Evolutionary conservation across 164 flowering plant species (phyloP).

Genomic region (Houttuynia cordata): DNA sequence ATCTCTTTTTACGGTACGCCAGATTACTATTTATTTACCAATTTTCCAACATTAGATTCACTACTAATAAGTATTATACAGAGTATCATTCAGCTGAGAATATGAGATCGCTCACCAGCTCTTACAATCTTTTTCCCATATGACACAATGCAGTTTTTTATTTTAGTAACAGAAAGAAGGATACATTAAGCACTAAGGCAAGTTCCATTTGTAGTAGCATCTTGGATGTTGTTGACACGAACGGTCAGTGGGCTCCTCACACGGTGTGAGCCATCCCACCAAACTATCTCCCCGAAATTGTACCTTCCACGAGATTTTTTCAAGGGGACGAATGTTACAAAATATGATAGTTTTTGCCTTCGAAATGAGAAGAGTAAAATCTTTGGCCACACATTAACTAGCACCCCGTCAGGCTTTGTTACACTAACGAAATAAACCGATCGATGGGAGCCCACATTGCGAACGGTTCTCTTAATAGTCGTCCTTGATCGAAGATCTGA

Average conservation of each 20-base stretch:
- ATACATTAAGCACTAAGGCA: no score
- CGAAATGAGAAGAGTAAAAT: constrained; percentile 24
- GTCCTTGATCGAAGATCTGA: constrained; percentile 23
- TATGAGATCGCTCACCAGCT: no score
- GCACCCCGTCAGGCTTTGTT: constrained; percentile 41
- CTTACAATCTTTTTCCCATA: no score
- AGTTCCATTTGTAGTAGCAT: no score
- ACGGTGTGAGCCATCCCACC: constrained; percentile 43
- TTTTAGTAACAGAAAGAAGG: no score
- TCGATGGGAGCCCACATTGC: constrained; percentile 29
- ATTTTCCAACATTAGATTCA: no score
- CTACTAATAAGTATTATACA: no score
- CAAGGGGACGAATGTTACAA: constrained; percentile 37
- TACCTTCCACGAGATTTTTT: constrained; percentile 47
- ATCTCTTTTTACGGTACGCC: no score
- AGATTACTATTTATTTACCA: no score
- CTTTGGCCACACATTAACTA: constrained; percentile 47
- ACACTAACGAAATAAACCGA: constrained; percentile 31
- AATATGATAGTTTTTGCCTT: constrained; percentile 27
- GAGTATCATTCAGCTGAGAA: no score
- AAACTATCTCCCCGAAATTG: constrained; percentile 54
- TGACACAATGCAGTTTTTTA: no score
- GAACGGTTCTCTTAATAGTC: constrained; percentile 40
- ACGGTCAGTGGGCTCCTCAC: constrained; percentile 60
- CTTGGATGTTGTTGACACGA: constrained; percentile 17